Base-by-base conservation (phyloP, 768 basidiomycete species). In the Collybiopsis confluens region DNA sequence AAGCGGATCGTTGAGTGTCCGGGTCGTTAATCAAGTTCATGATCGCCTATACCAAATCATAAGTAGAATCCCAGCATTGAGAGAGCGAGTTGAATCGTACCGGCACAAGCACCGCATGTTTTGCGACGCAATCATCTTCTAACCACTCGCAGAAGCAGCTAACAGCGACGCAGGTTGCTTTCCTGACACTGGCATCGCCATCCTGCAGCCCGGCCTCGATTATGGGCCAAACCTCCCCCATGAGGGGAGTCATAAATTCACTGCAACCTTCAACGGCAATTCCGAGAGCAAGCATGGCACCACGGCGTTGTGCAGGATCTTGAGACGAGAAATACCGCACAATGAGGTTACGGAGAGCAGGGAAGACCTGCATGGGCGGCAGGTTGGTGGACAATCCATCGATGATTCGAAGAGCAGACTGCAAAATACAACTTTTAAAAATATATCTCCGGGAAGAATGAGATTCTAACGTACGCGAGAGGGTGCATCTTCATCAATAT, bases 131-230 rank as follows among this genome's bases (percentile, higher is more conserved):
- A 58, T 95, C 92, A 24, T 98, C 96, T 60, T 94, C 92, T 21
- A 98, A 76, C 91, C 93, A 97, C 71, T 99, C 97, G 67, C 95
- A 98, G 49, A 98, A 70, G 71, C 95, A 98, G 63, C 92, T 92
- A 60, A 99, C 88, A 18, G 93, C 92, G 54, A 93, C 83, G 69
- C 96, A 98, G n/a, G 90, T 87, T 2, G 97, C 96, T 69, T 94
- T 97, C 64, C 95, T 80, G 48, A 99, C 97, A 10, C 80, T 79
- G 13, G 88, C 78, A 63, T 98, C 93, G 36, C 71, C 66, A 66
- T 99, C 97, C 56, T 78, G 80, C 28, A 99, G 82, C 59, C 95
- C 95, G 45, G 82, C 77, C 65, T 97, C 90, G 61, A 99, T 85
- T 53, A 96, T 77, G 1, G 95, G 94, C 97, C 97, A 99, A 26